A percentile compares a stretch with the other conserved stretches of the same genome.
Conservation (phyloP, 2,329 filamentous ascomycete genomes). For the Colletotrichum sp. region DNA sequence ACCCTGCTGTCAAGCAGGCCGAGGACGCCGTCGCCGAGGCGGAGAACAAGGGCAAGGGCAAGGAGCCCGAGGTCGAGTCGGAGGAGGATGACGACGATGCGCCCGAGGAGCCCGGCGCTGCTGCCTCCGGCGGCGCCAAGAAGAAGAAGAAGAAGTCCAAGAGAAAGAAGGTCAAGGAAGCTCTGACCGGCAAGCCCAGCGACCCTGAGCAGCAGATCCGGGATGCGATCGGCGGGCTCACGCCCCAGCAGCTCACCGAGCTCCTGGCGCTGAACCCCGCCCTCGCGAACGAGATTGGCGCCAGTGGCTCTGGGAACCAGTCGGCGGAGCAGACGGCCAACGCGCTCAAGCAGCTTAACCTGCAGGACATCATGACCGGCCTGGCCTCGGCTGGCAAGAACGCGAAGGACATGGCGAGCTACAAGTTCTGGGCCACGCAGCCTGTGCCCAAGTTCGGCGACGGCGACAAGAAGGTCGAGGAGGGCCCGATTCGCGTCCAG, state of each 20-base stretch:
- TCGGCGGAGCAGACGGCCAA: slow-evolving; percentile 50
- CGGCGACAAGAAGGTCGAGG: slow-evolving; percentile 59
- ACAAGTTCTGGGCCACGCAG: slow-evolving; percentile 99
- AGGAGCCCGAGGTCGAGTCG: slow-evolving; percentile 49
- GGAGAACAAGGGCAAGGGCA: slow-evolving; percentile 43
- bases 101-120: slow-evolving; percentile 41
- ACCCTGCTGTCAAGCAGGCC: slow-evolving; percentile 54
- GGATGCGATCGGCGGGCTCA: slow-evolving; percentile 58
- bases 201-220: slow-evolving; percentile 46
- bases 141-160: slow-evolving; percentile 70
- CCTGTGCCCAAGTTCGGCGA: slow-evolving; percentile 86
- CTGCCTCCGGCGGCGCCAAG: slow-evolving; percentile 32
- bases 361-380: slow-evolving; percentile 76
- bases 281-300: slow-evolving; percentile 62
- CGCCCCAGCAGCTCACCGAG: slow-evolving; percentile 63
- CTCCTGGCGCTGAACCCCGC: slow-evolving; percentile 76
- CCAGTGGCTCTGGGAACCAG: slow-evolving; percentile 38
- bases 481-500: slow-evolving; percentile 85
- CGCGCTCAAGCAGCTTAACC: slow-evolving; percentile 64
- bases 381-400: slow-evolving; percentile 83
- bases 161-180: slow-evolving; percentile 62
- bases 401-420: slow-evolving; percentile 92
- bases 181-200: slow-evolving; percentile 38
- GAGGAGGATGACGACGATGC: slow-evolving; percentile 50
- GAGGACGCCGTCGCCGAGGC: slow-evolving; percentile 41